Conservation (phyloP, 2,329 filamentous ascomycete genomes). For the Colletotrichum euphorbiae region DNA sequence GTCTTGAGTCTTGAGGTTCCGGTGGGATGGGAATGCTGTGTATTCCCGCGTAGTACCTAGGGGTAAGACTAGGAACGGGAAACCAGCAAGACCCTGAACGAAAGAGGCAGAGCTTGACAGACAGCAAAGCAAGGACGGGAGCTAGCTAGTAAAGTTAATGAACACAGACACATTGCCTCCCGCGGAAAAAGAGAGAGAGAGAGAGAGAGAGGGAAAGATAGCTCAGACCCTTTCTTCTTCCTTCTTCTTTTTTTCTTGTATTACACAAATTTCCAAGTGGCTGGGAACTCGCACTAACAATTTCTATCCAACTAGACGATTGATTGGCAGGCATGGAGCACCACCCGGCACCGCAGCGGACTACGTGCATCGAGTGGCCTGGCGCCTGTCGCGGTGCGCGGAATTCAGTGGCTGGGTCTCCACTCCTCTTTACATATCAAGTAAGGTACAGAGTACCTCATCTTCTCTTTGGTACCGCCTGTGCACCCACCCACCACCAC, state of each 20-base stretch:
- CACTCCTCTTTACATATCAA: neutral
- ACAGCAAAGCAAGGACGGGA: neutral
- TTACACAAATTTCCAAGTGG: constrained; percentile 8
- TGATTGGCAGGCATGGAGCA: neutral
- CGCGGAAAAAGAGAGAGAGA: no score
- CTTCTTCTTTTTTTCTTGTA: neutral
- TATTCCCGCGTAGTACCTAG: no score
- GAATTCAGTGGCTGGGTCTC: constrained; percentile 17
- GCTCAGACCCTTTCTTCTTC: neutral
- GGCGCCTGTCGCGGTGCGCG: neutral
- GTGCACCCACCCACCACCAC: no score
- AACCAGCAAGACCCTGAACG: neutral
- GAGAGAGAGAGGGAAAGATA: neutral
- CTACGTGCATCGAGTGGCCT: constrained; percentile 10
- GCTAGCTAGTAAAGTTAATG: neutral
- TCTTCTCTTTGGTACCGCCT: no score
- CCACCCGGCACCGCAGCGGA: neutral
- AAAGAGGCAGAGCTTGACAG: neutral
- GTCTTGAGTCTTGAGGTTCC: neutral
- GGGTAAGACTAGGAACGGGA: neutral
- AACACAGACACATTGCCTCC: constrained; percentile 6
- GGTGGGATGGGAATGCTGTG: neutral
- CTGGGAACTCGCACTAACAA: constrained; percentile 10
- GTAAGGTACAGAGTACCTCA: no score
- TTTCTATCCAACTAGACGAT: neutral